phyloP scores from a whole-genome alignment of 1,139 yeast species.

The Zygotorulaspora mrakii region DNA sequence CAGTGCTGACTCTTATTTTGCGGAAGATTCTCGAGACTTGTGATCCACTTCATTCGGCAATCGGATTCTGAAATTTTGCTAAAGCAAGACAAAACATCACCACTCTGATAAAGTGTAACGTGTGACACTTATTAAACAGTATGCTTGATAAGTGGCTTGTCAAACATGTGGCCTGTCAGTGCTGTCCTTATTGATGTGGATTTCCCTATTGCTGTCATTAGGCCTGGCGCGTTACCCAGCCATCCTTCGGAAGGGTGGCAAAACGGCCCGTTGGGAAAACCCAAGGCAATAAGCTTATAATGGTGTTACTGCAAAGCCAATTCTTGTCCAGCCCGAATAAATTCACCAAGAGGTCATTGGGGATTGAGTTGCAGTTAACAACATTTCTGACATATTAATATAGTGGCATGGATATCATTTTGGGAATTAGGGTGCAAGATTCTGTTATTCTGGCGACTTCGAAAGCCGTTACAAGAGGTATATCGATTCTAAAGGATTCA shows the following conservation, averaged over 20 bases:
- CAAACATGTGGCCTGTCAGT: too few relatives aligned
- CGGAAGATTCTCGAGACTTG: too few relatives aligned
- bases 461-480: slow-evolving; percentile 90
- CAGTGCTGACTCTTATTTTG: too few relatives aligned
- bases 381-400: neutral
- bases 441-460: slow-evolving; percentile 87
- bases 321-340: too few relatives aligned
- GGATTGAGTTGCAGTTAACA: neutral
- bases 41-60: too few relatives aligned
- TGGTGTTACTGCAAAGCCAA: too few relatives aligned
- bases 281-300: slow-evolving; percentile 6
- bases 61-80: too few relatives aligned
- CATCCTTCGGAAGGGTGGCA: slow-evolving; percentile 13
- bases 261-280: slow-evolving; percentile 4
- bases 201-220: neutral
- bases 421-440: slow-evolving; percentile 81
- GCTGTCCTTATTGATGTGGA: too few relatives aligned
- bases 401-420: slow-evolving; percentile 70
- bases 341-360: neutral
- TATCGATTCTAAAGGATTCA: slow-evolving; percentile 75
- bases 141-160: too few relatives aligned
- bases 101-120: too few relatives aligned
- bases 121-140: too few relatives aligned
- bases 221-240: slow-evolving; percentile 10
- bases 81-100: too few relatives aligned